Evolutionary conservation across 2,329 filamentous ascomycete genomes (phyloP).

Genomic region (Botrytis byssoidea): DNA sequence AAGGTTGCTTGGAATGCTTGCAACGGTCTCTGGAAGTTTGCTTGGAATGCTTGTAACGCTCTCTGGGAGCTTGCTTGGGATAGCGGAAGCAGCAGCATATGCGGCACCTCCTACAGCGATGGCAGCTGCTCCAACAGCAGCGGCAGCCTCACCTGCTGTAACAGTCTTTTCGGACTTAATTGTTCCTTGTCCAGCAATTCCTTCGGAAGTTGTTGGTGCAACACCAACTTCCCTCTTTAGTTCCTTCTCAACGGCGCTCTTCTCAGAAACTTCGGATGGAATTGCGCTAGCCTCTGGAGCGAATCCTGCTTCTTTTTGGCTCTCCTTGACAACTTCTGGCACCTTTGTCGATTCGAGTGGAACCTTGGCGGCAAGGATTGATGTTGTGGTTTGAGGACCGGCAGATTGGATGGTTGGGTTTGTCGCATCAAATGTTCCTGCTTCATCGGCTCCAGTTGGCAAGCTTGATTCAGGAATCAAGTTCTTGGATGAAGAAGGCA

Average conservation of each 20-base stretch:
- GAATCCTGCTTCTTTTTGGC: slow-evolving; percentile 63
- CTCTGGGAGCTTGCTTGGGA: slow-evolving; percentile 53
- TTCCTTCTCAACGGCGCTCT: slow-evolving; percentile 69
- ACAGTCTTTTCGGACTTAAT: slow-evolving; percentile 52
- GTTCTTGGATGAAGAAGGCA: slow-evolving; percentile 58
- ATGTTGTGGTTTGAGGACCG: slow-evolving; percentile 47
- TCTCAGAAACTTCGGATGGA: slow-evolving; percentile 65
- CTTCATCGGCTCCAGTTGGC: slow-evolving; percentile 53
- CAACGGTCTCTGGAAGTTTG: slow-evolving; percentile 49
- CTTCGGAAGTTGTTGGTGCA: slow-evolving; percentile 57
- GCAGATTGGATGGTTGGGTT: slow-evolving; percentile 52
- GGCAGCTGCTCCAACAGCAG: slow-evolving; percentile 46
- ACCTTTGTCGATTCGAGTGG: slow-evolving; percentile 47
- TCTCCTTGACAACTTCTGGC: slow-evolving; percentile 67
- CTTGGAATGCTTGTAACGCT: slow-evolving; percentile 46
- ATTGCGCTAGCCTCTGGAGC: slow-evolving; percentile 68
- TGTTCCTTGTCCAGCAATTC: slow-evolving; percentile 51
- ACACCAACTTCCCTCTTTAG: slow-evolving; percentile 65
- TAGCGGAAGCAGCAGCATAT: slow-evolving; percentile 46
- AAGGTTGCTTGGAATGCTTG: slow-evolving; percentile 48
- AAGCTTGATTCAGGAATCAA: slow-evolving; percentile 82
- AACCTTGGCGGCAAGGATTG: slow-evolving; percentile 45
- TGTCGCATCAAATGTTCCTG: slow-evolving; percentile 53
- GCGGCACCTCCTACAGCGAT: slow-evolving; percentile 45
- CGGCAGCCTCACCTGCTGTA: slow-evolving; percentile 44